Conservation (phyloP, 2,329 filamentous ascomycete genomes). For the Diaporthe sp. region DNA sequence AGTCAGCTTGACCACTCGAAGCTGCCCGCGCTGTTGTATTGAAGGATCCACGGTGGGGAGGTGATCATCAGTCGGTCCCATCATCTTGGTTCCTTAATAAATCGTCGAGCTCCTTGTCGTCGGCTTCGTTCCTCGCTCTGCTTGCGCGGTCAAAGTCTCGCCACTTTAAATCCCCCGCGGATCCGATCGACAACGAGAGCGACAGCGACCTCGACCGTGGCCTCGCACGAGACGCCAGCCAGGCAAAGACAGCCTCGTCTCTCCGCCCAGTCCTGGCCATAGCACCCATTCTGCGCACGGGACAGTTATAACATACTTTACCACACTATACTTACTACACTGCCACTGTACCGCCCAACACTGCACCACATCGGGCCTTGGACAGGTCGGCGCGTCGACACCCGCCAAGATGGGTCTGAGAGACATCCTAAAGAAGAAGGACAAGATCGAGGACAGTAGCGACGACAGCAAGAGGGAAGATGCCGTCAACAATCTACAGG, state of each 20-base stretch:
- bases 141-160: not conserved
- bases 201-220: conserved; percentile 1
- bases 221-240: conserved; percentile 25
- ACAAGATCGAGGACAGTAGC: conserved; percentile 51
- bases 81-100: conserved; percentile 10
- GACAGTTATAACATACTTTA: not conserved
- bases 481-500: conserved; percentile 49
- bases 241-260: not conserved
- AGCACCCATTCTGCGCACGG: not conserved
- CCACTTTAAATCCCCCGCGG: not conserved
- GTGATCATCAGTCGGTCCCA: conserved; percentile 23
- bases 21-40: conserved; percentile 13
- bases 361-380: not conserved
- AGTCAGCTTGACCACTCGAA: not conserved
- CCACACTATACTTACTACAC: not conserved
- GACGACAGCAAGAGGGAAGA: conserved; percentile 43
- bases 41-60: conserved; percentile 30
- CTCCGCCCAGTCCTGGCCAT: not conserved
- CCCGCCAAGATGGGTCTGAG: conserved; percentile 57
- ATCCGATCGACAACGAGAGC: conserved; percentile 1
- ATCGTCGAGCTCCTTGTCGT: conserved; percentile 10
- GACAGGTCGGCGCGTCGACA: not conserved
- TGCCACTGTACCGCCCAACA: not conserved
- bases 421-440: conserved; percentile 65
- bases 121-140: conserved; percentile 10